Percentiles rank a stretch among this genome's conserved stretches.
Conservation (phyloP, 352 stramenopile genomes). For the Globisporangium radiosum region DNA sequence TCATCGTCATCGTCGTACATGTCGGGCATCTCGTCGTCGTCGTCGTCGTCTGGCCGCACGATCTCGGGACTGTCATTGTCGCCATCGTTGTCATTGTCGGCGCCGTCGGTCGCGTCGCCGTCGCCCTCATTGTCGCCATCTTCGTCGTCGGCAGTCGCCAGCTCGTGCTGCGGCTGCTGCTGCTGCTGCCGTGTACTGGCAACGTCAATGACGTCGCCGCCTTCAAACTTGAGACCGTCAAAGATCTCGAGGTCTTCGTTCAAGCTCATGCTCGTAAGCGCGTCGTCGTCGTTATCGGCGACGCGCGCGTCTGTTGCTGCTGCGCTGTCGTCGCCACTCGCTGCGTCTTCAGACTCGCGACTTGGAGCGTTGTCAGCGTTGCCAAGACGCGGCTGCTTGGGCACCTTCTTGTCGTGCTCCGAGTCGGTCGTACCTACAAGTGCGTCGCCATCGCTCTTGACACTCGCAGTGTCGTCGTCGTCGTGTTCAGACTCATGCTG, state of each 20-base stretch:
- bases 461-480: background rate
- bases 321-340: background rate
- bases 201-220: slow-evolving; percentile 76
- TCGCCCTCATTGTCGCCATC: slow-evolving; percentile 18
- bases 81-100: slow-evolving; percentile 2
- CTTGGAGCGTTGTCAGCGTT: background rate
- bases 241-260: slow-evolving; percentile 81
- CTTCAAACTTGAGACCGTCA: slow-evolving; percentile 83
- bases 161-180: slow-evolving; percentile 10
- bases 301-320: background rate
- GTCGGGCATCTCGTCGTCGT: slow-evolving; percentile 33
- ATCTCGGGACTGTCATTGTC: slow-evolving; percentile 9
- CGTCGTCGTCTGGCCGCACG: slow-evolving; percentile 24
- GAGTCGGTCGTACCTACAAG: slow-evolving; percentile 22
- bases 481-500: background rate
- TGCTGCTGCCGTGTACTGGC: slow-evolving; percentile 13
- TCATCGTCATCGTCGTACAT: slow-evolving; percentile 66
- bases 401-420: slow-evolving; percentile 24
- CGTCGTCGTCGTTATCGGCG: slow-evolving; percentile 42
- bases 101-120: slow-evolving; percentile 1
- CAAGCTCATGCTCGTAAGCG: slow-evolving; percentile 65
- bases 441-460: slow-evolving; percentile 15
- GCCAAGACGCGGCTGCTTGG: too few species aligned
- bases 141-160: slow-evolving; percentile 16
- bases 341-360: background rate